phyloP scores from a whole-genome alignment of 768 basidiomycete species.

The Leccinum aurantiacum region DNA sequence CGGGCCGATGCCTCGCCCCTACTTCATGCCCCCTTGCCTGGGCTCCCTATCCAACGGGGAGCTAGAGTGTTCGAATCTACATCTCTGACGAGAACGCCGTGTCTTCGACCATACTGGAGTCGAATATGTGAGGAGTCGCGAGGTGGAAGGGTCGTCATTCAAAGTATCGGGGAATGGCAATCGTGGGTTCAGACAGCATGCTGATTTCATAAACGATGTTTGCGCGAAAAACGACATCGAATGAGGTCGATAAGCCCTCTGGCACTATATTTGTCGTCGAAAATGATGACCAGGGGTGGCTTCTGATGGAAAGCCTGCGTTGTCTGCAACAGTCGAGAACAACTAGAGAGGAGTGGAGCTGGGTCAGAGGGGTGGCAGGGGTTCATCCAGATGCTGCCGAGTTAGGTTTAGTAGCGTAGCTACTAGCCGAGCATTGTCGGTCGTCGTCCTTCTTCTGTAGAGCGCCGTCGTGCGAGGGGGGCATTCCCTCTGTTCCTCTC shows the following conservation, averaged over 20 bases:
- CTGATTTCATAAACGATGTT: conserved; percentile 54
- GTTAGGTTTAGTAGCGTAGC: too few relatives aligned
- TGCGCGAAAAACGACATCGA: conserved; percentile 52
- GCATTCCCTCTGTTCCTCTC: too few relatives aligned
- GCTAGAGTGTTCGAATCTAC: too few relatives aligned
- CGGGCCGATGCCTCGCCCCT: too few relatives aligned
- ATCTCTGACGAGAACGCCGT: too few relatives aligned
- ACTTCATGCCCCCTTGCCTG: too few relatives aligned
- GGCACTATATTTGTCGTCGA: conserved; percentile 8
- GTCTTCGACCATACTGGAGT: conserved; percentile 57
- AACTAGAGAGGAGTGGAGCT: conserved; percentile 23
- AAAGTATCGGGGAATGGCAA: conserved; percentile 28
- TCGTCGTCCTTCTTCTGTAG: too few relatives aligned
- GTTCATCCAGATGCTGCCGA: too few relatives aligned
- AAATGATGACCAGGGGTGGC: conserved; percentile 38
- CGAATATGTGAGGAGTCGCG: conserved; percentile 63
- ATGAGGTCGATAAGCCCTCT: conserved; percentile 34
- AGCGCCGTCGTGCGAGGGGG: too few relatives aligned
- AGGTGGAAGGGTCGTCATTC: conserved; percentile 55
- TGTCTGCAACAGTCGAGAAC: conserved; percentile 12
- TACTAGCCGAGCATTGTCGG: too few relatives aligned
- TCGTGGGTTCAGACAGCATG: conserved; percentile 48
- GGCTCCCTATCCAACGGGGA: too few relatives aligned
- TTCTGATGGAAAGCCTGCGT: conserved; percentile 20
- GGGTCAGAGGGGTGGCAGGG: too few relatives aligned